Base-by-base conservation (phyloP, 179 eudicot species). In the Carnegiea gigantea region DNA sequence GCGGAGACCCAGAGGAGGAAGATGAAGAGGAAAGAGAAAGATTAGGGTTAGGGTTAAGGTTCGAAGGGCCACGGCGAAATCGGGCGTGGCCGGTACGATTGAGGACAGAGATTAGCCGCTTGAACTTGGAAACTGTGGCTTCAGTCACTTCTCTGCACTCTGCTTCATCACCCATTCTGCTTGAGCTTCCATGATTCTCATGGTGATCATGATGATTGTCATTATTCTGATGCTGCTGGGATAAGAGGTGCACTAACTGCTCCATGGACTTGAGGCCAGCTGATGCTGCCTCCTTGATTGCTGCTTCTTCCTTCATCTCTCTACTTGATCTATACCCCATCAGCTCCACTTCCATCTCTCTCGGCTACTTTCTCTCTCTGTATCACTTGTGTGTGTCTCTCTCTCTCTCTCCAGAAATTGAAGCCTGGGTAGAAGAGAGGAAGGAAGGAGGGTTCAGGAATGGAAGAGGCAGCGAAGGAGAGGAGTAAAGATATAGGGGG, bases 61-160 rank as follows among this genome's bases (percentile, higher is more conserved):
- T 71, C 60, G 70, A 48, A 9, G 91, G 93, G 1, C 83, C 90
- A 2, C 94, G 94, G 51, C 97, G 89, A 85, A 92, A 92, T 23
- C 94, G 93, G 43, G 97, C 97, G 77, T 91, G 97, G 11, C 97
- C 97, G 54, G 90, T 87, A 53, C 93, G 97, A 46, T 85, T 86
- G 72, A 87, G 83, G 10, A 79, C 77, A 33, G 91, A 78, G 40
- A 88, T 77, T n/a, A 83, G 90, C 13, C 72, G 79, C 54, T 82
- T 87, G 70, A 89, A 85, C 74, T 83, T 89, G 17, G 89, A 87
- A 2, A 87, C 90, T 1, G 91, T 83, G 1, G 85, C 86, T 54
- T 89, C 90, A 0, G 91, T 75, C 6, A 89, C 76, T 9, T 90
- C 87, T 71, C 81, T 73, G 83, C 84, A 85, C 73, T 91, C 88